These are phyloP conservation scores for Abrus precatorius DNA, from an alignment of 306 rosid species.

Conservation along the genomic window DNA sequence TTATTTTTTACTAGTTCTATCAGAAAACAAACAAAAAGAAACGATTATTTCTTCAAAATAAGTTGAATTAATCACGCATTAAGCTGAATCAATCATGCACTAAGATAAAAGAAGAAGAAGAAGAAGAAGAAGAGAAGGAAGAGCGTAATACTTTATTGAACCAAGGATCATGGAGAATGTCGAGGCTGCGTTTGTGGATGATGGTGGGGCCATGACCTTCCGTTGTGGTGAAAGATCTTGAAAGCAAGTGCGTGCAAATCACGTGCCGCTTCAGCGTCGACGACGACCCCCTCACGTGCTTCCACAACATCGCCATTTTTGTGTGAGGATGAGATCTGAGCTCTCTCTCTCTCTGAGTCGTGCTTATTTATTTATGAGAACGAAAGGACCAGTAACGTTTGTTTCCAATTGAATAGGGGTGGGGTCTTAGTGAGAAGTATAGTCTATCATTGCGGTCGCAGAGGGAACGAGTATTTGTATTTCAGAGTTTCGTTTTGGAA, in stretches of 20 bases:
- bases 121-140: not conserved
- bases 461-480: not conserved
- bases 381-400: not conserved
- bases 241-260: slow-evolving; percentile 25
- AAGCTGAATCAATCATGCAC: too few species aligned
- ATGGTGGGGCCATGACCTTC: slow-evolving; percentile 91
- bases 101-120: not conserved
- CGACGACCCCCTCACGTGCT: slow-evolving; percentile 66
- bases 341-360: not conserved
- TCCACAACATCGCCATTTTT: slow-evolving; percentile 66
- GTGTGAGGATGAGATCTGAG: not conserved
- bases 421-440: not conserved
- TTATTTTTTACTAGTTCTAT: too few species aligned
- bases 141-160: slow-evolving; percentile 76
- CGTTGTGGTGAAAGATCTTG: slow-evolving; percentile 77
- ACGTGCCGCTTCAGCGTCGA: slow-evolving; percentile 58
- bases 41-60: too few species aligned
- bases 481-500: not conserved
- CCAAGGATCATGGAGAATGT: slow-evolving; percentile 99
- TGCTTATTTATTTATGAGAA: not conserved
- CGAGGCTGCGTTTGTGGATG: slow-evolving; percentile 93
- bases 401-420: not conserved
- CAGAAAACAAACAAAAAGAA: too few species aligned
- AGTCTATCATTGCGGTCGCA: not conserved
- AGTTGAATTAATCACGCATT: too few species aligned